These are phyloP conservation scores for Epichloe glyceriae DNA, from an alignment of 2,329 filamentous ascomycete species.

Conservation along the genomic window DNA sequence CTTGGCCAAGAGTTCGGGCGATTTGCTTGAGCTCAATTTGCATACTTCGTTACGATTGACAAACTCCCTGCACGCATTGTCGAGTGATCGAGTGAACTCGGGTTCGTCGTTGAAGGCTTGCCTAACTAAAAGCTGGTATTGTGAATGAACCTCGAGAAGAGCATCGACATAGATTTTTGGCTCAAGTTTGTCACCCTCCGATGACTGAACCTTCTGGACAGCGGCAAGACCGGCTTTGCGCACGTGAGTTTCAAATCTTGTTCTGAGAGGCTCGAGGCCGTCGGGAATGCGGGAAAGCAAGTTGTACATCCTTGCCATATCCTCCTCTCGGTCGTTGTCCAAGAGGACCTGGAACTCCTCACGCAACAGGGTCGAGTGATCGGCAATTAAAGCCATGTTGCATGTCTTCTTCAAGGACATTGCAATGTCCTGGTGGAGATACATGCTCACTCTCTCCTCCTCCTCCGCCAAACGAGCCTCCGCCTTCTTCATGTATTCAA, in stretches of 20 bases:
- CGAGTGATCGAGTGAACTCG: slow-evolving; percentile 88
- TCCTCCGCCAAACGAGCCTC: slow-evolving; percentile 82
- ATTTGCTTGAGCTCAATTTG: slow-evolving; percentile 85
- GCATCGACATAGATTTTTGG: slow-evolving; percentile 96
- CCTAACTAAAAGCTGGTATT: slow-evolving; percentile 85
- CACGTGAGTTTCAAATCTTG: slow-evolving; percentile 84
- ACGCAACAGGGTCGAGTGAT: slow-evolving; percentile 72
- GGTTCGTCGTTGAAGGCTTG: slow-evolving; percentile 89
- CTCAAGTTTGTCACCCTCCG: slow-evolving; percentile 79
- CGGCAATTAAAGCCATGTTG: slow-evolving; percentile 77
- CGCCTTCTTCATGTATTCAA: slow-evolving; percentile 99
- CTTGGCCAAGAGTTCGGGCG: slow-evolving; percentile 86
- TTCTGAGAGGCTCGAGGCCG: slow-evolving; percentile 76
- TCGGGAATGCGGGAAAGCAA: slow-evolving; percentile 81
- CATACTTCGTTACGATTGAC: slow-evolving; percentile 97
- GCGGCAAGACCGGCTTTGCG: slow-evolving; percentile 77
- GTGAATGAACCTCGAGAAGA: slow-evolving; percentile 82
- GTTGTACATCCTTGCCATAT: slow-evolving; percentile 93
- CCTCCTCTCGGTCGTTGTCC: slow-evolving; percentile 87
- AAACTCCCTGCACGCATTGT: slow-evolving; percentile 95
- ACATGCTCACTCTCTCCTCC: slow-evolving; percentile 84
- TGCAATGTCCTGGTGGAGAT: slow-evolving; percentile 83
- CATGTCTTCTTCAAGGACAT: slow-evolving; percentile 73
- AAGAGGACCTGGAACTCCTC: slow-evolving; percentile 93
- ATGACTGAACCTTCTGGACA: slow-evolving; percentile 77